These are phyloP conservation scores for Phalaenopsis hybrid DNA, from an alignment of 116 monocot genomes.

Conservation along the genomic window DNA sequence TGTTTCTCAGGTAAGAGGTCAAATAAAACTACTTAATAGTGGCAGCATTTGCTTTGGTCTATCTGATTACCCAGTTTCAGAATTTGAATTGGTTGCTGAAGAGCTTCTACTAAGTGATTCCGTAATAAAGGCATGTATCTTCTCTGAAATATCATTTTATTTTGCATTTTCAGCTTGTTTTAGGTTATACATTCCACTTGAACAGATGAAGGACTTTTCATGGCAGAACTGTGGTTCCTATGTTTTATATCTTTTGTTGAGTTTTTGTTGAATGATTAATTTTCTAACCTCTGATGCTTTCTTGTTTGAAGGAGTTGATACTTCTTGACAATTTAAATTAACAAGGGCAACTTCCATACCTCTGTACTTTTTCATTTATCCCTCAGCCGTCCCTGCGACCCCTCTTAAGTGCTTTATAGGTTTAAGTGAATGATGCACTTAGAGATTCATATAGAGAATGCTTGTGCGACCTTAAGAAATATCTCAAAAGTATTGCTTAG, in stretches of 20 bases:
- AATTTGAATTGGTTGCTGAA: slow-evolving; percentile 96
- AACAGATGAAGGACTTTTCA: neutral
- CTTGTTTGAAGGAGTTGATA: neutral
- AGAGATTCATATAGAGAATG: neutral
- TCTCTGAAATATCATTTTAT: neutral
- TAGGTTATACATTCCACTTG: neutral
- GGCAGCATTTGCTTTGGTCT: slow-evolving; percentile 87
- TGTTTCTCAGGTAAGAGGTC: slow-evolving; percentile 69
- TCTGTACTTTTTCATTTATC: neutral
- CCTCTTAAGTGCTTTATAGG: neutral
- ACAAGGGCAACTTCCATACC: neutral
- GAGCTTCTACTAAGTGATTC: slow-evolving; percentile 94
- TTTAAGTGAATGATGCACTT: neutral
- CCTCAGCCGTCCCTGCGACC: neutral
- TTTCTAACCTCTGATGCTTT: neutral
- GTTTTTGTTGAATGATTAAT: slow-evolving; percentile 1
- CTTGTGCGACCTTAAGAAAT: neutral
- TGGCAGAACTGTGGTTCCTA: neutral
- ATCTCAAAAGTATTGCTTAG: neutral
- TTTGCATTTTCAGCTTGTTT: neutral
- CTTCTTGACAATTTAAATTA: neutral
- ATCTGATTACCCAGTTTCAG: slow-evolving; percentile 77
- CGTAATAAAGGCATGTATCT: slow-evolving; percentile 61
- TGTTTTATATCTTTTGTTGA: neutral
- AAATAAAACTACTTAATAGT: slow-evolving; percentile 69